phyloP scores from a whole-genome alignment of 2,329 filamentous ascomycete species.

The Septoria petroselini region DNA sequence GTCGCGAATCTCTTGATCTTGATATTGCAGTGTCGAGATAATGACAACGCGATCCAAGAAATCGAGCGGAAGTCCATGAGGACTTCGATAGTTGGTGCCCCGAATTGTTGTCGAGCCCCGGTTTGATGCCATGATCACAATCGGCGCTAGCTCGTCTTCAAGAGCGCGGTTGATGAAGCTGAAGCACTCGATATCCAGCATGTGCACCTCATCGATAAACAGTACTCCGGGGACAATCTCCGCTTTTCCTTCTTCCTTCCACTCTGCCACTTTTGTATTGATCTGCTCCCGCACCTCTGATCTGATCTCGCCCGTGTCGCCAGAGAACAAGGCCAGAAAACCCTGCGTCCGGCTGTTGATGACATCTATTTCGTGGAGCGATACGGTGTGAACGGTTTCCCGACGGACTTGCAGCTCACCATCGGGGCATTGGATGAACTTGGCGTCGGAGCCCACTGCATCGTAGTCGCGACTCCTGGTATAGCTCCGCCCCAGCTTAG shows the following conservation, averaged over 20 bases:
- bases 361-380: conserved; percentile 96
- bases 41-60: conserved; percentile 96
- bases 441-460: conserved; percentile 97
- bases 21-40: conserved; percentile 87
- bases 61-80: conserved; percentile 90
- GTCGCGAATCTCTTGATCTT: conserved; percentile 78
- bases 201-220: conserved; percentile 99
- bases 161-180: conserved; percentile 96
- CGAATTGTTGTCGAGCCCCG: conserved; percentile 86
- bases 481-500: conserved; percentile 91
- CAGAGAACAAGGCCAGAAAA: conserved; percentile 94
- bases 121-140: conserved; percentile 99
- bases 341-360: conserved; percentile 99
- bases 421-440: conserved; percentile 96
- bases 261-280: conserved; percentile 97
- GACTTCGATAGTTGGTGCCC: conserved; percentile 88
- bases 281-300: conserved; percentile 98
- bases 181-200: conserved; percentile 99
- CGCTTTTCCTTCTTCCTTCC: conserved; percentile 99
- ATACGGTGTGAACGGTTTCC: conserved; percentile 95
- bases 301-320: conserved; percentile 95
- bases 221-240: conserved; percentile 95
- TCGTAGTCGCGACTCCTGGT: conserved; percentile 96
- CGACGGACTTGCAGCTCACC: conserved; percentile 96
- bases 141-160: conserved; percentile 89